Evolutionary conservation across 495 filamentous ascomycete species (phyloP).

Genomic region (Podospora bellae-mahoneyi): DNA sequence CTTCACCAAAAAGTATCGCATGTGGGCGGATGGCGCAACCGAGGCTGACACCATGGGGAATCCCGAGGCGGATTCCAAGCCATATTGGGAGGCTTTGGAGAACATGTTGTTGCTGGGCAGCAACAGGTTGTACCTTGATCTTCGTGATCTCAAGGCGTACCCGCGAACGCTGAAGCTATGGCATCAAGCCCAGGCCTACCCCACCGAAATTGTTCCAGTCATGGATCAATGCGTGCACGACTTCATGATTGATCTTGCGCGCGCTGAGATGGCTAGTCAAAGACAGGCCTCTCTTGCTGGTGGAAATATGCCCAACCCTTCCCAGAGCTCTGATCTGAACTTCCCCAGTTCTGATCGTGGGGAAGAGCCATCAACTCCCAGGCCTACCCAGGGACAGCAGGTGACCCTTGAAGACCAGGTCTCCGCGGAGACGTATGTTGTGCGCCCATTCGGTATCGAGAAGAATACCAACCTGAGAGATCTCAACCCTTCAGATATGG

Average conservation of each 20-base stretch:
- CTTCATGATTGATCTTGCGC: slow-evolving; percentile 83
- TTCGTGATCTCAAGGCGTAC: slow-evolving; percentile 86
- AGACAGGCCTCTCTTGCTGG: slow-evolving; percentile 51
- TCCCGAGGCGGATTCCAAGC: slow-evolving; percentile 62
- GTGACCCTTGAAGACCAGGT: slow-evolving; percentile 55
- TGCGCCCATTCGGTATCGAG: slow-evolving; percentile 87
- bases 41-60: slow-evolving; percentile 66
- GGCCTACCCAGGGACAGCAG: slow-evolving; percentile 31
- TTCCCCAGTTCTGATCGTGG: slow-evolving; percentile 70
- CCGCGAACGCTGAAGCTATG: slow-evolving; percentile 89
- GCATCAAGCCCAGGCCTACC: slow-evolving; percentile 90
- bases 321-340: slow-evolving; percentile 66
- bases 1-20: slow-evolving; percentile 86
- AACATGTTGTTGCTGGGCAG: slow-evolving; percentile 85
- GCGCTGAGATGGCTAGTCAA: slow-evolving; percentile 71
- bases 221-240: slow-evolving; percentile 96
- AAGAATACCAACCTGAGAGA: slow-evolving; percentile 87
- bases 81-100: slow-evolving; percentile 82
- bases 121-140: slow-evolving; percentile 80
- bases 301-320: slow-evolving; percentile 32
- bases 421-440: slow-evolving; percentile 71
- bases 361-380: slow-evolving; percentile 45
- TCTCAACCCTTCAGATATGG: slow-evolving; percentile 91
- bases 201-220: slow-evolving; percentile 90
- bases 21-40: slow-evolving; percentile 80